A percentile compares a stretch with the other conserved stretches of the same genome.
Evolutionary conservation across 2,329 filamentous ascomycete species (phyloP).

Genomic region (Microascus cirrosus): DNA sequence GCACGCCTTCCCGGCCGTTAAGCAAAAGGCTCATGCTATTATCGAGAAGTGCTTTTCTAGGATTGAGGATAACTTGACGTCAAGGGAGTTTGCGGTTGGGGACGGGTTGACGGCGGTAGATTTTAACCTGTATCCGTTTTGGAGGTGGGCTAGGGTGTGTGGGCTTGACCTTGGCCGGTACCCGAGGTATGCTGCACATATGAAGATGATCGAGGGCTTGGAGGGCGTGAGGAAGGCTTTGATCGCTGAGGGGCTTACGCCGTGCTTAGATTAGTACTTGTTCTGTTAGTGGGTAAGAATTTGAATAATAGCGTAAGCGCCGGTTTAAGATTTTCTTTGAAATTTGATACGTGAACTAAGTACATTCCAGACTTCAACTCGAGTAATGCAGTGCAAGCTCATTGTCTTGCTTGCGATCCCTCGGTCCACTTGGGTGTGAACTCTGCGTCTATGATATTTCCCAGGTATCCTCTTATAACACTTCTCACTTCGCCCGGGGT

Average conservation of each 20-base stretch:
- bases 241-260: background rate
- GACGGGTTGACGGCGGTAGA: constrained; percentile 12
- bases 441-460: too few relatives aligned
- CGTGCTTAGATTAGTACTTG: background rate
- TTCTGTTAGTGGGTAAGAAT: too few relatives aligned
- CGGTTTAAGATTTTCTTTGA: background rate
- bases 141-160: constrained; percentile 9
- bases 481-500: too few relatives aligned
- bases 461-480: too few relatives aligned
- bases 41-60: constrained; percentile 8
- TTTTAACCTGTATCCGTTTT: constrained; percentile 12
- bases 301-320: background rate
- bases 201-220: constrained; percentile 4
- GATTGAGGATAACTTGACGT: constrained; percentile 10
- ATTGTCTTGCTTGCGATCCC: too few relatives aligned
- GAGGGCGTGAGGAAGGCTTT: background rate
- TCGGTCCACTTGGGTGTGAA: too few relatives aligned
- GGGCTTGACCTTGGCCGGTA: constrained; percentile 6
- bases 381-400: too few relatives aligned
- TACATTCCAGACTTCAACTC: too few relatives aligned
- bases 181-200: constrained; percentile 9
- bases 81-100: constrained; percentile 10
- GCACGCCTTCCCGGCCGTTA: constrained; percentile 6
- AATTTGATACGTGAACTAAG: too few relatives aligned
- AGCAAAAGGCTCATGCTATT: constrained; percentile 6